Percentiles rank a stretch among this genome's conserved stretches.
Conservation (phyloP, 1,284 basidiomycete genomes). For the Melampsora larici-populina region DNA sequence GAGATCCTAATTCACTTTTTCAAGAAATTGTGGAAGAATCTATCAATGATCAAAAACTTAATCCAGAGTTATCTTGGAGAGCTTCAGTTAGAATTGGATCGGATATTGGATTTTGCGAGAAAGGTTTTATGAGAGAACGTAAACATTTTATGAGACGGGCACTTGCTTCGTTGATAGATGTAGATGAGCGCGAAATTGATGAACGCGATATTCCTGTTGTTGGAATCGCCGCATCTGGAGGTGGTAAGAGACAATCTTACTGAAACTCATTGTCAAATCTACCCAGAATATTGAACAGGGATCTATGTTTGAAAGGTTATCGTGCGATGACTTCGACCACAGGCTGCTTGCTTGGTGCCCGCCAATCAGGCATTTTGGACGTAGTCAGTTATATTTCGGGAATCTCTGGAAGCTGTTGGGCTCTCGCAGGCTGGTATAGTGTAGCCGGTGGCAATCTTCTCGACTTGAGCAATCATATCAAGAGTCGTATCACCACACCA, state of each 20-base stretch:
- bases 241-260: constrained; percentile 49
- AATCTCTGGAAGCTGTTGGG: constrained; percentile 58
- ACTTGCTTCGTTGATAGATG: constrained; percentile 55
- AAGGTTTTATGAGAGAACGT: constrained; percentile 55
- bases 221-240: constrained; percentile 57
- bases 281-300: constrained; percentile 9
- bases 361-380: constrained; percentile 54
- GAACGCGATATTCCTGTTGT: constrained; percentile 57
- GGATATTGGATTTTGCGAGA: constrained; percentile 55
- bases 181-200: constrained; percentile 54
- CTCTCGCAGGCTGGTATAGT: constrained; percentile 56
- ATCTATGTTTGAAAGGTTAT: constrained; percentile 49
- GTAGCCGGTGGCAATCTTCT: constrained; percentile 52
- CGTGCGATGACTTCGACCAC: constrained; percentile 58
- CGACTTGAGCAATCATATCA: constrained; percentile 52
- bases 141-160: constrained; percentile 52
- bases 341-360: constrained; percentile 54
- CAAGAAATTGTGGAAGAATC: neutral
- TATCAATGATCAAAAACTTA: constrained; percentile 47
- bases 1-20: neutral
- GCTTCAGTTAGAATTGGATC: constrained; percentile 54
- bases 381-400: constrained; percentile 55
- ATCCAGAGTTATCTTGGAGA: constrained; percentile 57
- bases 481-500: constrained; percentile 53
- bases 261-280: too few relatives aligned